A percentile compares a stretch with the other conserved stretches of the same genome.
Evolutionary conservation across 2,329 filamentous ascomycete species (phyloP).

Genomic region (Clonostachys chloroleuca): DNA sequence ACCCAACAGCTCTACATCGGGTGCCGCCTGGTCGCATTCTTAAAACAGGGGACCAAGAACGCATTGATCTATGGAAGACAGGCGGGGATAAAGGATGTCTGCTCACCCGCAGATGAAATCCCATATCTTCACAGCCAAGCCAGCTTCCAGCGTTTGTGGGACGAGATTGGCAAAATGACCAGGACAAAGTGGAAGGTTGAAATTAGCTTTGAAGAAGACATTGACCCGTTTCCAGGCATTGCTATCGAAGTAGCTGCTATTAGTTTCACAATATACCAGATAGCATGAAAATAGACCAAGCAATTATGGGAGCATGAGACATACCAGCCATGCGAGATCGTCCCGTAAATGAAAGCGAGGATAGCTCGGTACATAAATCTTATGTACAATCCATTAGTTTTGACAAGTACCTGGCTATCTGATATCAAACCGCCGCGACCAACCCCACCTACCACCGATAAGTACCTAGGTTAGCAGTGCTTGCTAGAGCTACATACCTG

Average conservation of each 20-base stretch:
- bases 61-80: conserved; percentile 48
- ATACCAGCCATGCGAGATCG: no score
- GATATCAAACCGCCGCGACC: no score
- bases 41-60: conserved; percentile 35
- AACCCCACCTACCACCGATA: no score
- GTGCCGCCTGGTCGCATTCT: conserved; percentile 35
- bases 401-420: no score
- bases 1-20: conserved; percentile 38
- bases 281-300: conserved; percentile 10
- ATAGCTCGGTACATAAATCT: no score
- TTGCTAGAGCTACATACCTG: no score
- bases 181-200: conserved; percentile 44
- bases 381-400: no score
- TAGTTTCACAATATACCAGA: conserved; percentile 27
- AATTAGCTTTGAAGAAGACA: conserved; percentile 18
- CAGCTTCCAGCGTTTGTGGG: conserved; percentile 49
- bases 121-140: conserved; percentile 41
- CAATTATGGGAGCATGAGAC: background rate
- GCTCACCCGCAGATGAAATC: conserved; percentile 10
- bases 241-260: conserved; percentile 17
- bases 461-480: no score
- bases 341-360: no score
- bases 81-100: conserved; percentile 29
- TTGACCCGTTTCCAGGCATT: conserved; percentile 14
- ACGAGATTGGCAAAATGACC: conserved; percentile 43